A percentile compares a stretch with the other conserved stretches of the same genome.
Evolutionary conservation across 768 basidiomycete species (phyloP).

Genomic region (Leccinum disarticulatum): DNA sequence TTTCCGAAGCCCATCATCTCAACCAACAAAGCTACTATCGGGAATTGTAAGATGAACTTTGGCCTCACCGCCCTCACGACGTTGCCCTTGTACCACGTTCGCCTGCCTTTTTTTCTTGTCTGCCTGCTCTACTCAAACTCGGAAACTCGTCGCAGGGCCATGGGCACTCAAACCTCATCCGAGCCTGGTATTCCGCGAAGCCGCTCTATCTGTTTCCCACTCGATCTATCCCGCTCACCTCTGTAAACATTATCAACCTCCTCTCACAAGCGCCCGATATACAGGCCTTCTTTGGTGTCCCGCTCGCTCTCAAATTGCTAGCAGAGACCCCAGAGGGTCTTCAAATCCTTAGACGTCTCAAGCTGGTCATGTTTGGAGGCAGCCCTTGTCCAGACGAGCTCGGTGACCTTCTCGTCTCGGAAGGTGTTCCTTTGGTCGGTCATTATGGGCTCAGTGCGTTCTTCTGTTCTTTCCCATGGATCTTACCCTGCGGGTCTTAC

Average conservation of each 20-base stretch:
- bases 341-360: slow-evolving; percentile 40
- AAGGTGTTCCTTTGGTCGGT: slow-evolving; percentile 50
- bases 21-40: slow-evolving; percentile 37
- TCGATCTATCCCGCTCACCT: slow-evolving; percentile 44
- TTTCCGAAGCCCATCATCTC: slow-evolving; percentile 45
- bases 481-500: neutral
- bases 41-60: slow-evolving; percentile 36
- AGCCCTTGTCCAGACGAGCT: slow-evolving; percentile 54
- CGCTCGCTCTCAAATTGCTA: slow-evolving; percentile 43
- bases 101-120: neutral
- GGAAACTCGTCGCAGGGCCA: slow-evolving; percentile 14
- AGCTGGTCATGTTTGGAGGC: slow-evolving; percentile 52
- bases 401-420: slow-evolving; percentile 47
- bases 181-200: slow-evolving; percentile 43
- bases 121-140: neutral
- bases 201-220: slow-evolving; percentile 46
- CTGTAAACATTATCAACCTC: slow-evolving; percentile 41
- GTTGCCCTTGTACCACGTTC: slow-evolving; percentile 35
- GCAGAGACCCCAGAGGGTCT: slow-evolving; percentile 49
- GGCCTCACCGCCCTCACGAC: slow-evolving; percentile 22
- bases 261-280: slow-evolving; percentile 36
- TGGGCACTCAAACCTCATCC: slow-evolving; percentile 33
- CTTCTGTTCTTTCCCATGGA: neutral
- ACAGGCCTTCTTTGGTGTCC: slow-evolving; percentile 37
- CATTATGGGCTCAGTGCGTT: slow-evolving; percentile 49